Conservation (phyloP, 1,284 basidiomycete species). For the Ceratobasidium sp. region DNA sequence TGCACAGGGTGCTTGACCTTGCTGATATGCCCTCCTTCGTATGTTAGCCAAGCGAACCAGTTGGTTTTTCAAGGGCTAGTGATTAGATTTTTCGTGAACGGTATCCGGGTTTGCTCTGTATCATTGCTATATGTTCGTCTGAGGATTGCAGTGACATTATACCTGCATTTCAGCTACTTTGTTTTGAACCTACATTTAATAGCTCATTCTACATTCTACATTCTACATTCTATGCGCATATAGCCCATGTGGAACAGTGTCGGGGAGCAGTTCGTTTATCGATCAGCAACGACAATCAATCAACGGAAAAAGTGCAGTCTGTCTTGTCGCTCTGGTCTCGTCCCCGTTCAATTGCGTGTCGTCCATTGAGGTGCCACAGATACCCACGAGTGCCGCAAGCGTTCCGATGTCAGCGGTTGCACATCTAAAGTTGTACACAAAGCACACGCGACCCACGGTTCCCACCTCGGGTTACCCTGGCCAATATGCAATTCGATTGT, state of each 20-base stretch:
- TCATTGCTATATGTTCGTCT: conserved; percentile 12
- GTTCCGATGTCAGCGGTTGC: too few relatives aligned
- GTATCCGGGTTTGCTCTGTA: conserved; percentile 27
- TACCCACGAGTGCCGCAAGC: conserved; percentile 18
- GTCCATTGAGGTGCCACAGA: background rate
- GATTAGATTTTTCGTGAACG: conserved; percentile 25
- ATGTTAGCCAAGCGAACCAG: conserved; percentile 79
- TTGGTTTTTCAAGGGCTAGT: conserved; percentile 71
- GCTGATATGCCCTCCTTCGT: conserved; percentile 36
- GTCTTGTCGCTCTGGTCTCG: background rate
- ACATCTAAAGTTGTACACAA: too few relatives aligned
- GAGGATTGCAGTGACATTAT: conserved; percentile 20
- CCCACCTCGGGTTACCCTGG: background rate
- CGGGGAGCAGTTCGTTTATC: background rate
- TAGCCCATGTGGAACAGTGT: background rate
- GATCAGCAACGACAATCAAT: background rate
- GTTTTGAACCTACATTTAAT: conserved; percentile 39
- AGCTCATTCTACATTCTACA: conserved; percentile 12
- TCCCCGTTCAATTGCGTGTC: background rate
- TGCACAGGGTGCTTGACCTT: background rate
- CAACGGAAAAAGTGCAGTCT: conserved; percentile 1
- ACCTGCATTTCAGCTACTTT: conserved; percentile 23
- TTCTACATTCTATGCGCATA: conserved; percentile 13
- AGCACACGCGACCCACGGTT: background rate
- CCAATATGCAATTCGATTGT: conserved; percentile 13